Conservation (phyloP, 2,329 filamentous ascomycete species). For the Colletotrichum theobromicola region DNA sequence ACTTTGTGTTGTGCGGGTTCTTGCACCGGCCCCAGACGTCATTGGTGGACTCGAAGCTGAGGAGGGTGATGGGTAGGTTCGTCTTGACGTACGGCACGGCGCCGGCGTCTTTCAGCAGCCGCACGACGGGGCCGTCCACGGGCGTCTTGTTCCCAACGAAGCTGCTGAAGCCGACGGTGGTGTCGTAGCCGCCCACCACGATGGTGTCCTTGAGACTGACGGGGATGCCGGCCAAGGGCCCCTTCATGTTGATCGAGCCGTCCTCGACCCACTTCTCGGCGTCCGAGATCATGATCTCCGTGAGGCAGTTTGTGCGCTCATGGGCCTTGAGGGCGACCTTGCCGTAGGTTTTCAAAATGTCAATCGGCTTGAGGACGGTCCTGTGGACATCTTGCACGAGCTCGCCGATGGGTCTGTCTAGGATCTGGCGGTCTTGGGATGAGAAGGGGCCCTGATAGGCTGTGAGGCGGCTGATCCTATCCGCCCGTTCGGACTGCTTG, state of each 20-base stretch:
- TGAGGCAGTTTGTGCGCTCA: slow-evolving; percentile 85
- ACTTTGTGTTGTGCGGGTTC: slow-evolving; percentile 84
- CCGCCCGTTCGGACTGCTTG: slow-evolving; percentile 79
- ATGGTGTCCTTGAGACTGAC: slow-evolving; percentile 85
- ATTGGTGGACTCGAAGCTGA: slow-evolving; percentile 83
- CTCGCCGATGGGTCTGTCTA: slow-evolving; percentile 76
- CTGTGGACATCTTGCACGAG: slow-evolving; percentile 81
- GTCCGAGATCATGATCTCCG: slow-evolving; percentile 81
- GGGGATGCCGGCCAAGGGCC: slow-evolving; percentile 85
- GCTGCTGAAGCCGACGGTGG: slow-evolving; percentile 79
- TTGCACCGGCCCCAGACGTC: slow-evolving; percentile 81
- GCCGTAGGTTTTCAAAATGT: slow-evolving; percentile 84
- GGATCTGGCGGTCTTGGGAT: slow-evolving; percentile 66
- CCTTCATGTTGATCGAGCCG: slow-evolving; percentile 71
- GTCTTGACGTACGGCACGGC: slow-evolving; percentile 94
- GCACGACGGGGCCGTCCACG: slow-evolving; percentile 75
- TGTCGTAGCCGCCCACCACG: slow-evolving; percentile 82
- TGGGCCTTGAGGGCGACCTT: slow-evolving; percentile 87
- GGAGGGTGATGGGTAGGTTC: slow-evolving; percentile 82
- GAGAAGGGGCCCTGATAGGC: slow-evolving; percentile 72
- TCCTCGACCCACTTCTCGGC: slow-evolving; percentile 74
- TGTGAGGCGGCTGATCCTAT: slow-evolving; percentile 71
- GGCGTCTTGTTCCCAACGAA: slow-evolving; percentile 70
- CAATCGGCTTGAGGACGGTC: slow-evolving; percentile 67
- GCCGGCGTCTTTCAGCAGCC: slow-evolving; percentile 83